Evolutionary conservation across 495 filamentous ascomycete genomes (phyloP).

Genomic region (Pseudoneurospora amorphoporcata): DNA sequence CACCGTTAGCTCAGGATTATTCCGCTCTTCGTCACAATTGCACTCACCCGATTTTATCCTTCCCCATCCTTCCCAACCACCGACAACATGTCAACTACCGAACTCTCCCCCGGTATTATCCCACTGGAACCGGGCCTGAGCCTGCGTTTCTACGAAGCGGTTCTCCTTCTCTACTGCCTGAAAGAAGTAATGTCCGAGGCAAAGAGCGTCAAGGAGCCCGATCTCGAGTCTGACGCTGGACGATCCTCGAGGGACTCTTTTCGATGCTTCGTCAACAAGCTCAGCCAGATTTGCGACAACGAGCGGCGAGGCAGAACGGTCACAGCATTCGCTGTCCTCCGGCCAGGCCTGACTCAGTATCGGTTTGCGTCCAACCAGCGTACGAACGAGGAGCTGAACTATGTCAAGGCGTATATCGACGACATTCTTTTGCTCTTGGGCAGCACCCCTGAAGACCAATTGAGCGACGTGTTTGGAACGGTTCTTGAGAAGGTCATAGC

Average conservation of each 20-base stretch:
- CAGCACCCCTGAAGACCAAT: not conserved
- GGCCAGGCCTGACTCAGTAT: slow-evolving; percentile 14
- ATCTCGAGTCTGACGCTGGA: slow-evolving; percentile 3
- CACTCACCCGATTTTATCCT: not conserved
- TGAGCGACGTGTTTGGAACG: not conserved
- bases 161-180: slow-evolving; percentile 10
- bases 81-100: not conserved
- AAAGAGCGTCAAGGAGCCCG: not conserved
- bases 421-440: slow-evolving; percentile 4
- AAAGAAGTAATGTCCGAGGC: not conserved
- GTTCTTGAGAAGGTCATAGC: not conserved
- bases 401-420: not conserved
- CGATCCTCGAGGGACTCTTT: slow-evolving; percentile 4
- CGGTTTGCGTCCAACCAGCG: slow-evolving; percentile 15
- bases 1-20: not conserved
- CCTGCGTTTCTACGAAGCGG: slow-evolving; percentile 14
- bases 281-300: slow-evolving; percentile 18
- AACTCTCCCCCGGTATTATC: not conserved
- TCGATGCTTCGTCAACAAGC: slow-evolving; percentile 18
- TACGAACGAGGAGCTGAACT: not conserved
- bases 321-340: slow-evolving; percentile 12
- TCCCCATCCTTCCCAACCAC: not conserved
- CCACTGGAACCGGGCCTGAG: slow-evolving; percentile 3
- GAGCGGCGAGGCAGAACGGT: slow-evolving; percentile 6
- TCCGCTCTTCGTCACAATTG: not conserved